A percentile compares a stretch with the other conserved stretches of the same genome.
These are phyloP conservation scores for Leptomonas pyrrhocoris DNA, from an alignment of 208 protist species.

Conservation along the genomic window DNA sequence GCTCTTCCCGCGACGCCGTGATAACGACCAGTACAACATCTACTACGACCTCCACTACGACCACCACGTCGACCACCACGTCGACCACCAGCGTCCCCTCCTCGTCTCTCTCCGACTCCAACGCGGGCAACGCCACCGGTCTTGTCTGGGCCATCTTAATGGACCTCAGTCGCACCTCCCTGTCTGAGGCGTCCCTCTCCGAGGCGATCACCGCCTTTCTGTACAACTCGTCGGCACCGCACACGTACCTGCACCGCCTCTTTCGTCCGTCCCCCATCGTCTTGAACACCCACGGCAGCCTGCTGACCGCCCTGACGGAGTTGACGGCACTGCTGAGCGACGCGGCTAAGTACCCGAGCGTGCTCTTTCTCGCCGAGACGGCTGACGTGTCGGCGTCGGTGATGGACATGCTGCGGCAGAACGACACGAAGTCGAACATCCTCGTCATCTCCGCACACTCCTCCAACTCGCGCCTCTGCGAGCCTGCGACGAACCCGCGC, in stretches of 20 bases:
- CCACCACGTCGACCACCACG: neutral
- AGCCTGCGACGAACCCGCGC: slow-evolving; percentile 52
- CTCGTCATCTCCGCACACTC: slow-evolving; percentile 67
- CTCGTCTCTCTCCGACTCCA: neutral
- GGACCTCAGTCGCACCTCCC: slow-evolving; percentile 50
- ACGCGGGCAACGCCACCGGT: slow-evolving; percentile 7
- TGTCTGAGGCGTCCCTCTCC: slow-evolving; percentile 36
- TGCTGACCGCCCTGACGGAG: slow-evolving; percentile 57
- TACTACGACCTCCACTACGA: neutral
- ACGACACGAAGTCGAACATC: slow-evolving; percentile 42
- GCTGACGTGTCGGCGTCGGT: slow-evolving; percentile 66
- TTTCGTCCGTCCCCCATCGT: slow-evolving; percentile 46
- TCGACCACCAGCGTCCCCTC: neutral
- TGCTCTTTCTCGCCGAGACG: slow-evolving; percentile 77
- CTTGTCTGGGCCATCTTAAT: slow-evolving; percentile 60
- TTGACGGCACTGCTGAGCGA: slow-evolving; percentile 48
- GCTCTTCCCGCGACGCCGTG: neutral
- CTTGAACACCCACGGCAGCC: slow-evolving; percentile 60
- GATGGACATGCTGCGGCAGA: slow-evolving; percentile 61
- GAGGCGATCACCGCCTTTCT: slow-evolving; percentile 40
- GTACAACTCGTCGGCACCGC: slow-evolving; percentile 15
- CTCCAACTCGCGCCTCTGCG: slow-evolving; percentile 70
- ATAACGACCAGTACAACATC: neutral
- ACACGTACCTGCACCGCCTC: slow-evolving; percentile 26
- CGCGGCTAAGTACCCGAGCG: slow-evolving; percentile 40